Percentiles rank a stretch among this genome's conserved stretches.
Conservation (phyloP, 2,329 filamentous ascomycete genomes). For the Catunica adiposa region DNA sequence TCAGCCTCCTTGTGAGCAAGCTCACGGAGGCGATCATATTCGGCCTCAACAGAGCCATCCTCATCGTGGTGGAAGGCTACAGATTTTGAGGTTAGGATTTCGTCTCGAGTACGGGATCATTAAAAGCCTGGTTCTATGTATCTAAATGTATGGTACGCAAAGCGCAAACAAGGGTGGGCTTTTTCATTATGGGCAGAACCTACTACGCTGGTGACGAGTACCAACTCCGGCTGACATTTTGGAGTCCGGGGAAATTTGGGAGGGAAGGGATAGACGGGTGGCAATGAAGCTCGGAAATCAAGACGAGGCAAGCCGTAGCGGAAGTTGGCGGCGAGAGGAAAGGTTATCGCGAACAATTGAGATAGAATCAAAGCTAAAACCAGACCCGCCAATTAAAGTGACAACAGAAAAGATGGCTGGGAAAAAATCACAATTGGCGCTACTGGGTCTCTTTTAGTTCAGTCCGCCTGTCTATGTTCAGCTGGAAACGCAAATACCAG, state of each 20-base stretch:
- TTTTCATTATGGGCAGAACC: background rate
- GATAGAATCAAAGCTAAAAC: background rate
- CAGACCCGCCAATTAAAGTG: background rate
- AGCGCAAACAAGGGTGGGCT: background rate
- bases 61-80: slow-evolving; percentile 61
- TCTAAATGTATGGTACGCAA: background rate
- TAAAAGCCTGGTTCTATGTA: background rate
- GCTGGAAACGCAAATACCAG: background rate
- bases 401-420: background rate
- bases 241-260: background rate
- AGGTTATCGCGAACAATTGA: background rate
- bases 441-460: background rate
- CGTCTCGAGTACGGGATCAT: background rate
- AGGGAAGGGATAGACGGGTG: background rate
- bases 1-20: slow-evolving; percentile 65
- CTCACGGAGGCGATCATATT: slow-evolving; percentile 82
- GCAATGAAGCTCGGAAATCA: no score
- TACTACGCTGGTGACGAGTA: slow-evolving; percentile 6
- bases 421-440: background rate
- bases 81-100: background rate
- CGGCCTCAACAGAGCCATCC: slow-evolving; percentile 53
- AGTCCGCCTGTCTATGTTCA: background rate
- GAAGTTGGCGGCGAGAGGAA: background rate
- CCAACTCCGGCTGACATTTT: slow-evolving; percentile 4
- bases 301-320: no score